Base-by-base conservation (phyloP, 768 basidiomycete species). In the Hypholoma sublateritium region DNA sequence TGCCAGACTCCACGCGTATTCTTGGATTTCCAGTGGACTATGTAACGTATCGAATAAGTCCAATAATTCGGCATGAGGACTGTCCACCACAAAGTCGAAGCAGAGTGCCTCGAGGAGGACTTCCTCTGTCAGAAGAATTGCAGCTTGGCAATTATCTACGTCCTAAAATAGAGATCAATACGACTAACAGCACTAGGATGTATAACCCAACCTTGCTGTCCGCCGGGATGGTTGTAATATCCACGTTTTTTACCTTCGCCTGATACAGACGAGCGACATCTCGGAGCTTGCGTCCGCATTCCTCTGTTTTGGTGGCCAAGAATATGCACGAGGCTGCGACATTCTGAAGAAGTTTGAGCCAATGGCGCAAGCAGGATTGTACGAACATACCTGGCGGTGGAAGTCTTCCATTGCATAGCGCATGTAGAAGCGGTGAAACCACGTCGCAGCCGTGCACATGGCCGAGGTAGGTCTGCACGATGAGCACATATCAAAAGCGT, bases 381-480 rank as follows among this genome's bases (percentile, higher is more conserved):
- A 58, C 59, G n/a, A 43, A 57, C 77, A 60, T 72, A 89, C 91
- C 78, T 90, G 88, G 41, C 86, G 81, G 62, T 89, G 87, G 65
- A 89, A 88, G 65, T 92, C 89, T 64, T 88, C 85, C 82, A 91
- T 83, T 24, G 91, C 84, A 68, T 83, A 87, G 58, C 92, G 81
- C 91, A 94, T 92, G 70, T 90, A 94, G 71, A 94, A 94, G 12
- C 93, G 81, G 70, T 94, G 93, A 62, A 93, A 92, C 89, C 92
- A 94, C 5, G 88, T 90, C 22, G 91, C 91, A 22, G 93, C 91
- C 22, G 93, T 91, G 65, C 88, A 88, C 76, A 93, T 83, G 13
- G 91, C 90, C 14, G 90, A 86, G 19, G 86, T 85, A 24, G 89
- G 88, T 48, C 92, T 94, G 48, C 47, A 35, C 61, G 58, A 34